Conservation (phyloP, 805 yeast genomes). For the Hanseniaspora meyeri region DNA sequence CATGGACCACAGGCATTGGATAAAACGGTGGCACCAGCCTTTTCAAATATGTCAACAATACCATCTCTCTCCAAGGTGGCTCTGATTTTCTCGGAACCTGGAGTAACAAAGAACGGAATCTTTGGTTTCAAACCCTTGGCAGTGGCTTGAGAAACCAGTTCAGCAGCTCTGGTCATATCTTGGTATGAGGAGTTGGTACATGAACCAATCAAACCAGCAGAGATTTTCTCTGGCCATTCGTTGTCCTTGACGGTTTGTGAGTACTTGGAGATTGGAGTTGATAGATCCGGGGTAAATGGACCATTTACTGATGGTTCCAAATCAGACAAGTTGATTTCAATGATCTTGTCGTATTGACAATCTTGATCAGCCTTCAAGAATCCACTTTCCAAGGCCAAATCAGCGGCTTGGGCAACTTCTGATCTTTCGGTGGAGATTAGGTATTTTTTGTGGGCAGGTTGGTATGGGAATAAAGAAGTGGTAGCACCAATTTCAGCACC, state of each 20-base stretch:
- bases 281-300: conserved; percentile 95
- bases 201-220: conserved; percentile 93
- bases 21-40: conserved; percentile 80
- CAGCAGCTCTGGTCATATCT: conserved; percentile 94
- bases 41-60: conserved; percentile 62
- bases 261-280: conserved; percentile 81
- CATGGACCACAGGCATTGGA: conserved; percentile 99
- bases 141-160: conserved; percentile 78
- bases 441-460: conserved; percentile 64
- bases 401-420: conserved; percentile 71
- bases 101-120: conserved; percentile 87
- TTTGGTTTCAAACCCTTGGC: conserved; percentile 78
- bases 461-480: conserved; percentile 93
- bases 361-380: conserved; percentile 76
- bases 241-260: conserved; percentile 56
- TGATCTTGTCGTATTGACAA: conserved; percentile 81
- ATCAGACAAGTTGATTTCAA: conserved; percentile 75
- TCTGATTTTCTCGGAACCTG: conserved; percentile 96
- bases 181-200: conserved; percentile 97
- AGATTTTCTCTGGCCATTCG: conserved; percentile 75
- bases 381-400: conserved; percentile 40
- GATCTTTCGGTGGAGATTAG: conserved; percentile 73
- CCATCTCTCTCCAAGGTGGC: conserved; percentile 97
- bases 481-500: conserved; percentile 99
- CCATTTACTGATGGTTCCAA: conserved; percentile 95